Base-by-base conservation (phyloP, 352 stramenopile species). In the Phytopythium kandeliae region DNA sequence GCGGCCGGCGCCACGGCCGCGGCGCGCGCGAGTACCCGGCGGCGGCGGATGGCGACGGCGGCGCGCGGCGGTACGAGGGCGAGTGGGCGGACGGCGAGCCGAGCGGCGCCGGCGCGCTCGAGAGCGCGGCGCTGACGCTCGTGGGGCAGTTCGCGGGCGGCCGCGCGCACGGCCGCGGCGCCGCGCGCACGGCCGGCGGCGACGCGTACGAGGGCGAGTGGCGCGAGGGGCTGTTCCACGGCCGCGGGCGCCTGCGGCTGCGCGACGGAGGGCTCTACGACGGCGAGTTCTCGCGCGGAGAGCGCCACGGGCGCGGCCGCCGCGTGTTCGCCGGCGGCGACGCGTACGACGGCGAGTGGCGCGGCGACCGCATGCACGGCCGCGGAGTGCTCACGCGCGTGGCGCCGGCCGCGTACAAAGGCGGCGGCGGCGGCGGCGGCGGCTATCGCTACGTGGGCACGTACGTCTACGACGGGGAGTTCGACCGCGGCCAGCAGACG, bases 131-230 rank as follows among this genome's bases (percentile, higher is more conserved):
- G 3, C 82, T 71, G 38, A 85, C 73, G 28, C 76, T 80, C 46
- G 72, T 89, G 37, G 83, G 80, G 3, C 56, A 74, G 37, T 87
- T 94, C 53, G 28, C 57, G 4, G 37, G 61, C 17, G 80, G 77
- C 8, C 43, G 65, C n/a, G 75, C 80, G 49, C 63, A 67, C 26
- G 80, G 80, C 34, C 70, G 86, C 25, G 78, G 80, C 0, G 63
- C 62, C 9, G 71, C 84, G 49, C 74, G 57, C 19, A 89, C 75
- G 33, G 56, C 66, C 13, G 86, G 80, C 40, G 80, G 83, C 1
- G 80, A 92, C 53, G 62, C 65, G 24, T 94, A 92, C 56, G 78
- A 92, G 47, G 83, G 83, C 4, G 45, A 64, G 11, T 86, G 89
- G 25, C 31, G 53, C 7, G 58, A 64, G 8, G 76, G 80, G 1